Percentiles rank a stretch among this genome's conserved stretches.
phyloP scores from a whole-genome alignment of 1,139 yeast genomes.

The Scheffersomyces insectosa region DNA sequence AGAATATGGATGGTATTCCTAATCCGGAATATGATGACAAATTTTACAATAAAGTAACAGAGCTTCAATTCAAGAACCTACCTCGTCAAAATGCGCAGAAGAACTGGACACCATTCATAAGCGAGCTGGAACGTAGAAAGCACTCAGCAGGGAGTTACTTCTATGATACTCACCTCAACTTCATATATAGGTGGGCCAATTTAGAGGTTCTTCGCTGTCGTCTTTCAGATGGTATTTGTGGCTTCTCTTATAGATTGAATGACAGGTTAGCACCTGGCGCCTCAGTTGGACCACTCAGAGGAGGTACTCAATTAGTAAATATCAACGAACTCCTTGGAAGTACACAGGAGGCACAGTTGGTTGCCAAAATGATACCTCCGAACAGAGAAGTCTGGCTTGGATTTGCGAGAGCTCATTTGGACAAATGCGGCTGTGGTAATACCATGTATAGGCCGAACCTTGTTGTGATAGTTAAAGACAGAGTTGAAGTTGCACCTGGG shows the following conservation, averaged over 20 bases:
- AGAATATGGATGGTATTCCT: constrained; percentile 24
- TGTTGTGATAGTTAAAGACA: constrained; percentile 21
- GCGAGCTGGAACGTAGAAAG: constrained; percentile 19
- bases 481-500: constrained; percentile 4
- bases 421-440: constrained; percentile 27
- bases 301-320: constrained; percentile 26
- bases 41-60: constrained; percentile 26
- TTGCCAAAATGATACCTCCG: constrained; percentile 11
- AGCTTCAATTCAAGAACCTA: constrained; percentile 25
- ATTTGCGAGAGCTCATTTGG: constrained; percentile 26
- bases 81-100: constrained; percentile 31
- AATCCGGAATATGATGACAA: constrained; percentile 14
- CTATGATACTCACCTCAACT: constrained; percentile 30
- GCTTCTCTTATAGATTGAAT: constrained; percentile 24
- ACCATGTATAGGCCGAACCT: constrained; percentile 28
- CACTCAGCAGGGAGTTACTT: constrained; percentile 9
- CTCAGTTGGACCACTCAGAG: constrained; percentile 24
- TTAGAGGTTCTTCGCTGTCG: constrained; percentile 34
- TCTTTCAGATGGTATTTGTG: constrained; percentile 24
- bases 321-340: constrained; percentile 13
- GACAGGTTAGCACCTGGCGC: constrained; percentile 12
- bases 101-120: constrained; percentile 47
- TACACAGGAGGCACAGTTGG: not conserved
- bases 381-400: constrained; percentile 28
- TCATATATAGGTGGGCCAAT: constrained; percentile 41